These are phyloP conservation scores for Penicillium tannophilum DNA, from an alignment of 495 filamentous ascomycete species.

Conservation along the genomic window DNA sequence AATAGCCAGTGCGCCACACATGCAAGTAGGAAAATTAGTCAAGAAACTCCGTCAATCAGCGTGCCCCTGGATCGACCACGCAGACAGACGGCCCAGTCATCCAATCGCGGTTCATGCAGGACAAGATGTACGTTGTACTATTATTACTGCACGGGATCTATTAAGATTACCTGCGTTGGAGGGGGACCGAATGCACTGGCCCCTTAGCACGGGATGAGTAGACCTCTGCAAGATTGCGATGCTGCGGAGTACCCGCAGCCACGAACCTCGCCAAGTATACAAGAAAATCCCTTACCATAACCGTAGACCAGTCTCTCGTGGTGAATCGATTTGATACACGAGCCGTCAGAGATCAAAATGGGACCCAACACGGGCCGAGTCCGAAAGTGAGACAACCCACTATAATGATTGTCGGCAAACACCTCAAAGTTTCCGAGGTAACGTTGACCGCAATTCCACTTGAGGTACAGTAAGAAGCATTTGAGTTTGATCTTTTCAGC, in stretches of 20 bases:
- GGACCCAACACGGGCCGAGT: conserved; percentile 25
- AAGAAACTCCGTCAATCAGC: conserved; percentile 5
- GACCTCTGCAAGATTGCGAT: no score
- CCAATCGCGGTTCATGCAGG: conserved; percentile 2
- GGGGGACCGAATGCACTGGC: background rate
- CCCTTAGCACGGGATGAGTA: conserved; percentile 1
- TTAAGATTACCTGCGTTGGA: background rate
- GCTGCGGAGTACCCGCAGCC: background rate
- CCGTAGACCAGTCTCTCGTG: background rate
- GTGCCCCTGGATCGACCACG: background rate
- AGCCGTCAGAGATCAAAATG: conserved; percentile 13
- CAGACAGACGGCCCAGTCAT: background rate
- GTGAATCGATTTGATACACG: conserved; percentile 20
- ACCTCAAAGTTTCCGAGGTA: background rate
- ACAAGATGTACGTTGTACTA: background rate
- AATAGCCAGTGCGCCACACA: background rate
- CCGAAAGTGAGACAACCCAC: conserved; percentile 9
- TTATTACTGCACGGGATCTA: background rate
- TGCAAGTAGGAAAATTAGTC: background rate
- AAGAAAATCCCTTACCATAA: background rate
- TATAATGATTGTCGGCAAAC: background rate
- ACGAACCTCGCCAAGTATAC: background rate
- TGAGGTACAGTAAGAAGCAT: background rate
- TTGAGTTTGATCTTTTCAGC: conserved; percentile 1
- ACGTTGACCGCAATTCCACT: background rate